phyloP scores from a whole-genome alignment of 768 basidiomycete species.

The Termitomyces sp. region DNA sequence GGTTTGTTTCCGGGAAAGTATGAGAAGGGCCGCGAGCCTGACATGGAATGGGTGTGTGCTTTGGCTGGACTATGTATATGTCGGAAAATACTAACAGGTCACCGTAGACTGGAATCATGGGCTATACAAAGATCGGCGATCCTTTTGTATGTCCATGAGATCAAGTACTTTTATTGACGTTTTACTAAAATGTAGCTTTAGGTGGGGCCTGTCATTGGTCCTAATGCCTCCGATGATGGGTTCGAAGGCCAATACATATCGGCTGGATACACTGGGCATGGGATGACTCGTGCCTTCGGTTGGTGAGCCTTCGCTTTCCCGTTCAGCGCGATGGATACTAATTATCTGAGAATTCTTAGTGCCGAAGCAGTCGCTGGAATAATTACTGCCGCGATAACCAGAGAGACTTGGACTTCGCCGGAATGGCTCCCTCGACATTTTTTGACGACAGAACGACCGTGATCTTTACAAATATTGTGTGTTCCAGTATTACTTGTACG shows the following conservation, averaged over 20 bases:
- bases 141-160: slow-evolving; percentile 56
- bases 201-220: slow-evolving; percentile 44
- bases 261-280: slow-evolving; percentile 54
- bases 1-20: slow-evolving; percentile 52
- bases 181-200: slow-evolving; percentile 12
- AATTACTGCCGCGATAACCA: slow-evolving; percentile 5
- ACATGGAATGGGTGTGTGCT: slow-evolving; percentile 75
- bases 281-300: slow-evolving; percentile 55
- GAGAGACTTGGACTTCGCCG: slow-evolving; percentile 3
- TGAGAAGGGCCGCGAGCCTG: slow-evolving; percentile 45
- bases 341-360: not conserved
- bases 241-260: slow-evolving; percentile 46
- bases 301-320: slow-evolving; percentile 17
- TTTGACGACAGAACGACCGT: slow-evolving; percentile 1
- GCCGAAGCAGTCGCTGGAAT: slow-evolving; percentile 14
- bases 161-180: not conserved
- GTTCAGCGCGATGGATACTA: not conserved
- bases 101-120: slow-evolving; percentile 82
- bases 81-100: not conserved
- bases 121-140: slow-evolving; percentile 53
- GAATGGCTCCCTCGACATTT: slow-evolving; percentile 12
- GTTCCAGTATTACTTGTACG: no score
- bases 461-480: not conserved
- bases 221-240: slow-evolving; percentile 8
- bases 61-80: not conserved